Conservation (phyloP, 306 rosid genomes). For the Medicago lupulina region DNA sequence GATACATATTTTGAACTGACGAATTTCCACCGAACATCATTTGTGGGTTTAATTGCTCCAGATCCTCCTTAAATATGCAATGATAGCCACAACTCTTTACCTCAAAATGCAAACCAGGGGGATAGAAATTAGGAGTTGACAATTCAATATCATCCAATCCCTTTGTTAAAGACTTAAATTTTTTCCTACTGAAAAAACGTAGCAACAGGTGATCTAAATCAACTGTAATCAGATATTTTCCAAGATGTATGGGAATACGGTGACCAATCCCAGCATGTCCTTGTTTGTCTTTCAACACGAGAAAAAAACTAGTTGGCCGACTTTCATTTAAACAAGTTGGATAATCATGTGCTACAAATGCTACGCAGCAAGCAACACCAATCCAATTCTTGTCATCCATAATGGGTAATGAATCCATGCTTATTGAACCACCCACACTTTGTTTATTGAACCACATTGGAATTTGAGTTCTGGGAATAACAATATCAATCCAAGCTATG, state of each 20-base stretch:
- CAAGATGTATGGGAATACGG: background rate
- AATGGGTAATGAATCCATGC: background rate
- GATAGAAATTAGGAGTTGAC: too few species aligned
- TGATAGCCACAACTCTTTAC: background rate
- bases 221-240: background rate
- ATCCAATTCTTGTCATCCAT: background rate
- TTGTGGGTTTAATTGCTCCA: background rate
- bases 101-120: background rate
- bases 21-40: background rate
- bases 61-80: background rate
- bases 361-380: background rate
- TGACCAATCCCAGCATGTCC: too few species aligned
- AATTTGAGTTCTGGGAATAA: conserved; percentile 4
- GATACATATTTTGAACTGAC: too few species aligned
- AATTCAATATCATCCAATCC: too few species aligned
- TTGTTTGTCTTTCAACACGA: too few species aligned
- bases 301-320: too few species aligned
- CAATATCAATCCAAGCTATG: too few species aligned
- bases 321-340: background rate
- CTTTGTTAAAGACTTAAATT: too few species aligned
- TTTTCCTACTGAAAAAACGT: too few species aligned
- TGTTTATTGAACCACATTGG: conserved; percentile 35
- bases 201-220: background rate
- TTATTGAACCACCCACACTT: background rate
- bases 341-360: conserved; percentile 8